Evolutionary conservation across 2,329 filamentous ascomycete species (phyloP), one percentile per base, ranked within the genome.

Genomic region (Chrysosphaeria jannelii): DNA sequence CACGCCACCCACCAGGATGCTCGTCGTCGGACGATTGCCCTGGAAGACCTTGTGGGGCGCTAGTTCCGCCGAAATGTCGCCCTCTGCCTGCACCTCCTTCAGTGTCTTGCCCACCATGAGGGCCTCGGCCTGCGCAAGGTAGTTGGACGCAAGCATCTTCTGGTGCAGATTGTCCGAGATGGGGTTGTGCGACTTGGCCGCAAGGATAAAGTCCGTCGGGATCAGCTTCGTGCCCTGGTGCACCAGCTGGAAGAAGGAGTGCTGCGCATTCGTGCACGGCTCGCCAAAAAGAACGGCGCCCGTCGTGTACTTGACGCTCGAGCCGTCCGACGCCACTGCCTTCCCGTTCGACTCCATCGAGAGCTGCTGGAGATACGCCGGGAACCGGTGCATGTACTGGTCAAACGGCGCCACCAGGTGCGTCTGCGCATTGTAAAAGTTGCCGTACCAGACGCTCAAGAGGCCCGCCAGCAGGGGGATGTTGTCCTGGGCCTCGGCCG

Each of bases 291-390:
- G 55, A 42, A 97, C 81, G 25, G 85, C 64, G 23, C 85, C 81
- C 18, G 85, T 97, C 28, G 79, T 91, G 56, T 97, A 97, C 53
- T 90, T 90, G 41, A 89, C 79, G 29, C 88, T 62, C 18, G 78
- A 68, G 27, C 63, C 69, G 39, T 85, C 75, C n/a, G 61, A 65
- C 30, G 81, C 89, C 40, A 93, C 78, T 30, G 72, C 75, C 59
- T 97, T 97, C 42, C 85, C 85, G 48, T 97, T 97, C 30, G 81
- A 93, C 57, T 97, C 85, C 85, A 97, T 97, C 30, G 81, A 93
- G 29, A 97, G 58, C 51, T 97, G 85, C 53, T 97, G 85, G 26
- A 97, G 71, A 53, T 97, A 97, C 36, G 85, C 85, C 18, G 85
- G 79, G 68, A 97, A 93, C 35, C 85, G 75, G 61, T 91, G 78